Evolutionary conservation across 2,329 filamentous ascomycete genomes (phyloP).

Genomic region (Aspergillus brasiliensis): DNA sequence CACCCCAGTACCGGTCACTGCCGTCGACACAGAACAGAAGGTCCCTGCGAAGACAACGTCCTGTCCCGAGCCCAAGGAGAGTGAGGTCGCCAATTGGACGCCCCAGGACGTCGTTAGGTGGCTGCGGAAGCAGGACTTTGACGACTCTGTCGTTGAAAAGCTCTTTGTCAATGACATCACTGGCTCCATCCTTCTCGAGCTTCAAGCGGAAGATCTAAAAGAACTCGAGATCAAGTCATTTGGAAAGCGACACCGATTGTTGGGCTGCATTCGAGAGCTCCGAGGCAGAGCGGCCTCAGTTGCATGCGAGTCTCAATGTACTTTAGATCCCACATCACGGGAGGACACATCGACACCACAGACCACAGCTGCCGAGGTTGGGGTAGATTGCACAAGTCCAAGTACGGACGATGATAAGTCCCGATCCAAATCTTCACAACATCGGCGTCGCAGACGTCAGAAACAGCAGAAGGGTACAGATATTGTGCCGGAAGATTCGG

Average conservation of each 20-base stretch:
- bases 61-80: slow-evolving; percentile 6
- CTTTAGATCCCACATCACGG: slow-evolving; percentile 11
- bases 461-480: slow-evolving; percentile 23
- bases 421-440: slow-evolving; percentile 7
- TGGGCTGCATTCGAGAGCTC: slow-evolving; percentile 61
- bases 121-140: slow-evolving; percentile 5
- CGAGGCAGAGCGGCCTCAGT: slow-evolving; percentile 32
- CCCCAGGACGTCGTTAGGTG: slow-evolving; percentile 18
- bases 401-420: slow-evolving; percentile 8
- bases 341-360: slow-evolving; percentile 17
- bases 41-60: background rate
- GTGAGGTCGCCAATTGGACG: slow-evolving; percentile 30
- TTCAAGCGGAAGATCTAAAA: slow-evolving; percentile 80
- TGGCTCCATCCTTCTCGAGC: slow-evolving; percentile 78
- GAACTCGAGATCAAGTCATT: slow-evolving; percentile 66
- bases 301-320: slow-evolving; percentile 10
- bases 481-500: slow-evolving; percentile 69
- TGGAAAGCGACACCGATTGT: slow-evolving; percentile 64
- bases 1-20: slow-evolving; percentile 25
- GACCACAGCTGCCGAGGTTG: slow-evolving; percentile 15
- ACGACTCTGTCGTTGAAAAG: slow-evolving; percentile 70
- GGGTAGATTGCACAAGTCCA: slow-evolving; percentile 16
- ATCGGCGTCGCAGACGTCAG: slow-evolving; percentile 19
- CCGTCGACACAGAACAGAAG: background rate
- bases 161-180: slow-evolving; percentile 93